Evolutionary conservation across 306 rosid genomes (phyloP).

Genomic region (Corylus heterophylla): DNA sequence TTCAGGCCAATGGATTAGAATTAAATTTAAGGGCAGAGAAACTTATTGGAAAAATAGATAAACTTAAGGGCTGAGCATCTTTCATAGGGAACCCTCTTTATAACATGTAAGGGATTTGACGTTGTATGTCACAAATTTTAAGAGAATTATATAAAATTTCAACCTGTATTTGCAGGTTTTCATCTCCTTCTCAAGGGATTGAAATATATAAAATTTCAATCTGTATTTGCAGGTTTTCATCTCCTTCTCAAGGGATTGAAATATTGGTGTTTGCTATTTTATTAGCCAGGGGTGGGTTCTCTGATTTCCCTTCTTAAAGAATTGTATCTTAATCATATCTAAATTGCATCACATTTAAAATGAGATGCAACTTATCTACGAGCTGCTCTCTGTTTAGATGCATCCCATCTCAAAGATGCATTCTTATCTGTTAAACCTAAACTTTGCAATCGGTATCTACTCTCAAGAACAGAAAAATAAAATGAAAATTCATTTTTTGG

Average conservation of each 20-base stretch:
- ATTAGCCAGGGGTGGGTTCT: not conserved
- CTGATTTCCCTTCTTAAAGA: not conserved
- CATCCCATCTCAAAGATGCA: not conserved
- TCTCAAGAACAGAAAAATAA: slow-evolving; percentile 6
- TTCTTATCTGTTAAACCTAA: not conserved
- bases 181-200: not conserved
- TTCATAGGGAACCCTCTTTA: not conserved
- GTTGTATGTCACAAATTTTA: not conserved
- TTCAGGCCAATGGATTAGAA: not conserved
- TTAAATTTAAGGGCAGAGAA: not conserved
- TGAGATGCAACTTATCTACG: not conserved
- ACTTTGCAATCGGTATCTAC: not conserved
- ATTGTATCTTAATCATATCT: not conserved
- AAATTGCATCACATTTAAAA: not conserved
- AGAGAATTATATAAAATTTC: not conserved
- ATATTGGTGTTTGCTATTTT: not conserved
- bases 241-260: not conserved
- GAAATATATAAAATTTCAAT: no score
- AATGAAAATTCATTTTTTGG: not conserved
- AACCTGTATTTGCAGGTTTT: not conserved
- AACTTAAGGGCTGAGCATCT: not conserved
- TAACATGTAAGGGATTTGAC: not conserved
- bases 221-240: not conserved
- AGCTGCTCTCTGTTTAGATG: not conserved
- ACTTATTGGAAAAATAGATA: not conserved